Base-by-base conservation (phyloP, 2,329 filamentous ascomycete genomes). In the Cordyceps cateniannulata region DNA sequence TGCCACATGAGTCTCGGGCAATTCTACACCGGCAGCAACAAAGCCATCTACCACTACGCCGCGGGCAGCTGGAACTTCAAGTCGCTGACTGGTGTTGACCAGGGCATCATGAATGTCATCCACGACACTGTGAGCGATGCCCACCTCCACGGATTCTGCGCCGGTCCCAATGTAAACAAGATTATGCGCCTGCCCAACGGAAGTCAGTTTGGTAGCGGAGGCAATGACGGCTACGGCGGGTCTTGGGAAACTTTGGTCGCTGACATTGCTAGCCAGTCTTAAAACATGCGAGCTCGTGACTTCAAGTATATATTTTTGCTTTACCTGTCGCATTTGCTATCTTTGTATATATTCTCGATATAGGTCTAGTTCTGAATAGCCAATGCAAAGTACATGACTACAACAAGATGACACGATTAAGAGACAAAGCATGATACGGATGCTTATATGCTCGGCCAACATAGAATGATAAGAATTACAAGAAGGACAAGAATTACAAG, bases 1-100 rank as follows among this genome's bases (percentile, higher is more conserved):
- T 79, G 77, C 65, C 68, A 74, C 8, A 79, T 78, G 76, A 76
- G 75, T 2, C 66, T 71, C 51, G 73, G 72, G n/a, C 77, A 76
- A 60, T 76, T 72, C 63, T 70, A 77, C 64, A 71, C 74, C 45
- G 76, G 76, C 24, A 54, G 22, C 29, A 60, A 54, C 58, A 54
- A 14, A 27, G 58, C 40, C 16, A 38, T 60, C 22, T 48, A 48
- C 24, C 58, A 60, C 58, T 60, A 60, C 44, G 58, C 58, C 12
- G 50, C 49, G 18, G 58, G 20, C 16, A 60, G 58, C 42, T 60
- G 58, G 58, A 60, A 60, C 32, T 60, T 60, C 24, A 27, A 48
- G 40, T 20, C 25, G 1, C 47, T 65, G 57, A 65, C 65, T 3
- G 35, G 55, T 2, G 63, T 66, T 12, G 8, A 53, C 45, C 65